Conservation (phyloP, 2,329 filamentous ascomycete species). For the Penicillium occitanis region DNA sequence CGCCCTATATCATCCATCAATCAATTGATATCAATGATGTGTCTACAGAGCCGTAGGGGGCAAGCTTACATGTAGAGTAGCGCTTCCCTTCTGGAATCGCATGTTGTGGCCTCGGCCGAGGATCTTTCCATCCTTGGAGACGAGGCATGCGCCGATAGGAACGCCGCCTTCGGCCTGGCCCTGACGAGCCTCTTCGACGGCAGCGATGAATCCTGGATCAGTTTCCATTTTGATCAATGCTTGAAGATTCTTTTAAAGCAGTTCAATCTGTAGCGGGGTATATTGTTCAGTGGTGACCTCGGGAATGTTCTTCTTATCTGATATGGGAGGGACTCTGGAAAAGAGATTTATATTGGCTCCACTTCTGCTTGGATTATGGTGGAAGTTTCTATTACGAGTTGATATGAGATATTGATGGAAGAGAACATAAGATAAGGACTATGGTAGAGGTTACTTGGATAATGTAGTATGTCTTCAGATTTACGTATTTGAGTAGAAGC, state of each 20-base stretch:
- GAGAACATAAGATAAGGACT: neutral
- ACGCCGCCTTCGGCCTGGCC: slow-evolving; percentile 59
- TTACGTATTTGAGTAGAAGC: neutral
- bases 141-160: slow-evolving; percentile 60
- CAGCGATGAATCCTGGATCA: slow-evolving; percentile 57
- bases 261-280: neutral
- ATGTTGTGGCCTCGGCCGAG: slow-evolving; percentile 73
- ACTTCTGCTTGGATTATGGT: neutral
- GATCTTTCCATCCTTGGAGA: slow-evolving; percentile 68
- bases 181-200: slow-evolving; percentile 57
- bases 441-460: neutral
- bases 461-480: neutral
- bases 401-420: neutral
- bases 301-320: slow-evolving; percentile 1
- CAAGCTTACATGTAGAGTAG: slow-evolving; percentile 66
- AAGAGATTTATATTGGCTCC: slow-evolving; percentile 3
- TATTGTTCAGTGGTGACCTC: neutral
- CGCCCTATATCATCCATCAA: slow-evolving; percentile 54
- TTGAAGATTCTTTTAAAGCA: too few species aligned
- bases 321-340: neutral
- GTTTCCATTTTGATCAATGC: slow-evolving; percentile 33
- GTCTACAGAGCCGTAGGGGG: neutral
- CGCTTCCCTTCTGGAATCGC: slow-evolving; percentile 69
- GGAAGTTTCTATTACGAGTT: neutral
- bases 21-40: neutral